Evolutionary conservation across 805 yeast genomes (phyloP), one percentile per base, ranked within the genome.

Genomic region (Metschnikowia kunwiensis): DNA sequence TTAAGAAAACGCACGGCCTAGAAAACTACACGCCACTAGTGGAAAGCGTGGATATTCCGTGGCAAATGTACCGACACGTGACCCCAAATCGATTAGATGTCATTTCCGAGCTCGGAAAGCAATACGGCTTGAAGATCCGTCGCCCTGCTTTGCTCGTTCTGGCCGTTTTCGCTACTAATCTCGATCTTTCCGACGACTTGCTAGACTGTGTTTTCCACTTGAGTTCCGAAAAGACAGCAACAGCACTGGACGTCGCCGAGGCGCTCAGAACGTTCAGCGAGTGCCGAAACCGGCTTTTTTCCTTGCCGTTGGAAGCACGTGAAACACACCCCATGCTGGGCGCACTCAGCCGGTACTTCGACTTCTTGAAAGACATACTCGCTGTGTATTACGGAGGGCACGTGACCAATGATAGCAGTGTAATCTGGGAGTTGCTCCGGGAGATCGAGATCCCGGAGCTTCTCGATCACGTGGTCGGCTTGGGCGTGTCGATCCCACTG

Each of bases 361-460:
- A 27, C 15, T 35, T 30, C 15, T 15, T 38, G 20, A 27, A 28
- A 15, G 32, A 30, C 2, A 11, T 7, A 1, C 34, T 42, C 23
- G 19, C 38, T 6, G 11, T 30, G 4, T 37, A 32, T 15, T 42
- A 21, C 24, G 32, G 23, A 20, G 8, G 24, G 26, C 26, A 32
- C 18, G 29, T 34, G 5, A 27, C 14, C 13, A 34, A 34, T 5
- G 16, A 32, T 19, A 27, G 32, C 20, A 27, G 30, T 19, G 33
- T 21, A 7, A 35, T 48, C 32, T 48, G 50, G 50, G 41, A 30
- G 16, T 19, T 31, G 26, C 36, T 48, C 17, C 35, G 28, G 18
- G 38, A 39, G 23, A 34, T 44, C 13, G 34, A 37, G 31, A 48
- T 38, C 30, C 46, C 50, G 2, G 50, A 44, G 27, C 46, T 48